These are phyloP conservation scores for Xylaria longipes DNA, from an alignment of 495 filamentous ascomycete genomes.

Conservation along the genomic window DNA sequence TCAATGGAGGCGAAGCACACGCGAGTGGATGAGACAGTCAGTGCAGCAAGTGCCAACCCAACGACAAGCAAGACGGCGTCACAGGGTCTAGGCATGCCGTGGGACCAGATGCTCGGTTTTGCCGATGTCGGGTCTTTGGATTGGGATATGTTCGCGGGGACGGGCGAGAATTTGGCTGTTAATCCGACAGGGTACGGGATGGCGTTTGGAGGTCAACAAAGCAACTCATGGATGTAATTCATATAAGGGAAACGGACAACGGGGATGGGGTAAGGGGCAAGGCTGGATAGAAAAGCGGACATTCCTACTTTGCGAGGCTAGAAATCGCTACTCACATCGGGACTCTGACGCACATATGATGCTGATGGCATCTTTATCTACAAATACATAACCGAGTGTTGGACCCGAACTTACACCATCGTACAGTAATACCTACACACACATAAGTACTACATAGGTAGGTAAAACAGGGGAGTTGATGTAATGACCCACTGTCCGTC, in stretches of 20 bases:
- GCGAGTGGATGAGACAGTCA: conserved; percentile 12
- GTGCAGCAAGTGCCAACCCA: conserved; percentile 15
- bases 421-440: too few relatives aligned
- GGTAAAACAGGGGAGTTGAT: background rate
- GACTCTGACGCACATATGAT: background rate
- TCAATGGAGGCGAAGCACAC: conserved; percentile 32
- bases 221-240: conserved; percentile 19
- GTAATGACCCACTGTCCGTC: background rate
- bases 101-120: conserved; percentile 48
- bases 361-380: background rate
- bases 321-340: conserved; percentile 18
- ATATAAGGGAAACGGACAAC: background rate
- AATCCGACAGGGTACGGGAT: conserved; percentile 7
- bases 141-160: conserved; percentile 52
- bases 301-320: background rate
- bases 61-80: background rate
- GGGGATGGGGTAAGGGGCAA: background rate
- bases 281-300: background rate
- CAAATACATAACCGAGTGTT: background rate
- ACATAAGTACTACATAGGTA: background rate
- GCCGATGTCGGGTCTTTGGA: conserved; percentile 46
- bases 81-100: conserved; percentile 31
- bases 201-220: conserved; percentile 8
- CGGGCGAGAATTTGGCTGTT: background rate
- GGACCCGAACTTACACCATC: background rate